phyloP scores from a whole-genome alignment of 2,329 filamentous ascomycete genomes.

The Fusarium sp. region DNA sequence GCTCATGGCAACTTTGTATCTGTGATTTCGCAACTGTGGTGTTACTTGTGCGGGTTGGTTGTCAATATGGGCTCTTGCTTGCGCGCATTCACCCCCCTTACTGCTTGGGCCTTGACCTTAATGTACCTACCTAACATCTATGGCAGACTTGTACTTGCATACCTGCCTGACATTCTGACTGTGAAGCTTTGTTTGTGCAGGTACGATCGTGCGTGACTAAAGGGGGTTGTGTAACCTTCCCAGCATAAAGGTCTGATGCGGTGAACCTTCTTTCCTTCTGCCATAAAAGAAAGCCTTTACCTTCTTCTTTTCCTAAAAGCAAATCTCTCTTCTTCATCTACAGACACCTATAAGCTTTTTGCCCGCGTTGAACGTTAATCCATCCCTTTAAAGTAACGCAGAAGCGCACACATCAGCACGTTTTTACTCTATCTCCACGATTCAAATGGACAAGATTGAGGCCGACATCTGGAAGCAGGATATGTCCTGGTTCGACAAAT shows the following conservation, averaged over 20 bases:
- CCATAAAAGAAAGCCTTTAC: not conserved
- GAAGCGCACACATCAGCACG: not conserved
- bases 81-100: not conserved
- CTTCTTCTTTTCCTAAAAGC: not conserved
- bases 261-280: not conserved
- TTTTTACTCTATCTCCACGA: not conserved
- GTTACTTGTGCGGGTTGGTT: too few species aligned
- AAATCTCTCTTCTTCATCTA: not conserved
- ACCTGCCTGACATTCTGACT: not conserved
- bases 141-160: not conserved
- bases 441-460: constrained; percentile 5
- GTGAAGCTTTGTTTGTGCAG: not conserved
- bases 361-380: too few species aligned
- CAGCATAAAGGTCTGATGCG: not conserved
- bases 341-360: not conserved
- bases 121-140: not conserved
- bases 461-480: constrained; percentile 7
- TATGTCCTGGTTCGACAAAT: constrained; percentile 1
- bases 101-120: not conserved
- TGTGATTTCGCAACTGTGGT: not conserved
- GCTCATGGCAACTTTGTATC: not conserved
- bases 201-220: not conserved
- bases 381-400: too few species aligned
- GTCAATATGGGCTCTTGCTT: too few species aligned
- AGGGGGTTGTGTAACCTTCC: not conserved